A percentile compares a stretch with the other conserved stretches of the same genome.
These are phyloP conservation scores for Plasmodium gallinaceum DNA, from an alignment of 169 alveolate species.

Conservation along the genomic window DNA sequence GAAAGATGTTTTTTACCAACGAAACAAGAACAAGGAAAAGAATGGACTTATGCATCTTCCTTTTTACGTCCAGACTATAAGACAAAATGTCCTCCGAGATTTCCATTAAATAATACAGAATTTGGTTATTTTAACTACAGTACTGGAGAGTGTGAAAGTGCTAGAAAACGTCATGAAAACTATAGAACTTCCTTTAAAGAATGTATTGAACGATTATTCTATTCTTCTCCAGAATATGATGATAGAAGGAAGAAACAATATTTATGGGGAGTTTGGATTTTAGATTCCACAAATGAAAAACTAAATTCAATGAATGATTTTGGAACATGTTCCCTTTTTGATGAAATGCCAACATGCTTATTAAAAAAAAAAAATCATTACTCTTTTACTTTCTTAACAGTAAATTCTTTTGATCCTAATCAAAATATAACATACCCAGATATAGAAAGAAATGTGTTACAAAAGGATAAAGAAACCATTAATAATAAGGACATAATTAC, in stretches of 20 bases:
- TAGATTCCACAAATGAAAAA: neutral
- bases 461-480: neutral
- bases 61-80: constrained; percentile 62
- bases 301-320: constrained; percentile 42
- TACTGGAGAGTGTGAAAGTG: constrained; percentile 41
- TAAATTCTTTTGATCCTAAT: constrained; percentile 36
- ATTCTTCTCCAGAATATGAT: constrained; percentile 2
- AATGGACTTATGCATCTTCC: constrained; percentile 73
- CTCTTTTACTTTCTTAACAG: constrained; percentile 56
- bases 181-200: neutral
- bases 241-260: neutral
- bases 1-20: constrained; percentile 50
- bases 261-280: constrained; percentile 66
- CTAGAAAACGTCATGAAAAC: constrained; percentile 8
- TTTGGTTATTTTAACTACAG: constrained; percentile 55
- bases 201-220: constrained; percentile 56
- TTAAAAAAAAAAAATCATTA: constrained; percentile 30
- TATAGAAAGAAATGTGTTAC: neutral
- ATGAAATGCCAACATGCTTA: constrained; percentile 44
- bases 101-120: constrained; percentile 53
- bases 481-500: neutral
- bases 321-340: constrained; percentile 30
- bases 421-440: constrained; percentile 46
- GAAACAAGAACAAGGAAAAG: constrained; percentile 45
- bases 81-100: constrained; percentile 70